A percentile compares a stretch with the other conserved stretches of the same genome.
These are phyloP conservation scores for Cytospora leucostoma DNA, from an alignment of 2,329 filamentous ascomycete species.

Conservation along the genomic window DNA sequence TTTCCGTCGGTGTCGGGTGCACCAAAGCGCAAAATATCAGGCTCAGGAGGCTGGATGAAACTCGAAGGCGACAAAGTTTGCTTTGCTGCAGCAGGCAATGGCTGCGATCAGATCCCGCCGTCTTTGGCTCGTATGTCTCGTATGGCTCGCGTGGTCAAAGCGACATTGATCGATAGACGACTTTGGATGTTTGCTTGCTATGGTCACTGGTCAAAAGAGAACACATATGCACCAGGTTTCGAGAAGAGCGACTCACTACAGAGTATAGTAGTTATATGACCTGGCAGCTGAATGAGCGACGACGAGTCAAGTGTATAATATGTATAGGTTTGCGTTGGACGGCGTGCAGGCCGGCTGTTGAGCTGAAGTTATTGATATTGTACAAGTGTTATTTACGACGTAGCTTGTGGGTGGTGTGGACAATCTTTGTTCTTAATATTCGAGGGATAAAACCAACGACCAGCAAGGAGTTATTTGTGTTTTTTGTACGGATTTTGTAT, in stretches of 20 bases:
- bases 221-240: background rate
- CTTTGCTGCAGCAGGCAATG: background rate
- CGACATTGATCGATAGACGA: background rate
- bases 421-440: background rate
- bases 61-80: background rate
- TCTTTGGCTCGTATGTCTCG: background rate
- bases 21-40: background rate
- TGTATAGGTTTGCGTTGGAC: conserved; percentile 1
- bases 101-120: background rate
- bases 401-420: conserved; percentile 13
- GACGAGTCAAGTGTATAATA: conserved; percentile 7
- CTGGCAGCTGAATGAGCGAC: background rate
- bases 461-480: conserved; percentile 11
- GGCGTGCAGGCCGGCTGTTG: background rate
- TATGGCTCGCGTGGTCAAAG: conserved; percentile 1
- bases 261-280: background rate
- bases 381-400: conserved; percentile 21
- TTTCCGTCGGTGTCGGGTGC: background rate
- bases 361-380: background rate
- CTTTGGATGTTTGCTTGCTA: conserved; percentile 1
- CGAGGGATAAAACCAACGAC: background rate
- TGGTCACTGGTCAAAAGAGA: background rate
- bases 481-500: conserved; percentile 26
- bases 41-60: background rate
- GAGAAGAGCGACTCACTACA: conserved; percentile 9